Conservation (phyloP, 2,329 filamentous ascomycete species). For the Aspergillus sp. region DNA sequence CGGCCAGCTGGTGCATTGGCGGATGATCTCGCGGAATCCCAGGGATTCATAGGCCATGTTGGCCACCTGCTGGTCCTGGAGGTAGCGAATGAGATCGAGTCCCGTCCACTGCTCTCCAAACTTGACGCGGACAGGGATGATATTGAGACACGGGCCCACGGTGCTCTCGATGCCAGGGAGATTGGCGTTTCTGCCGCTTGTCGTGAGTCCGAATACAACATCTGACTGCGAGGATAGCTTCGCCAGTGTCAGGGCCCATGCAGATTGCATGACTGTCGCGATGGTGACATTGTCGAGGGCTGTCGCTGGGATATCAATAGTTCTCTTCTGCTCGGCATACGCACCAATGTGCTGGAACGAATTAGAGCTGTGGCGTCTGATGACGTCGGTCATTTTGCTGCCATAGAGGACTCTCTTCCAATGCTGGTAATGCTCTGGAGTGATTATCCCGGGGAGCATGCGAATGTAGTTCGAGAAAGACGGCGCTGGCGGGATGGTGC, state of each 20-base stretch:
- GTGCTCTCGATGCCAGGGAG: slow-evolving; percentile 55
- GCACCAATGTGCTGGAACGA: slow-evolving; percentile 35
- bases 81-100: slow-evolving; percentile 50
- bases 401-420: slow-evolving; percentile 59
- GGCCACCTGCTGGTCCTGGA: slow-evolving; percentile 58
- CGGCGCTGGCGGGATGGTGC: slow-evolving; percentile 35
- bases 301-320: slow-evolving; percentile 40
- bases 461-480: slow-evolving; percentile 50
- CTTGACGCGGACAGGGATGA: slow-evolving; percentile 61
- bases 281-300: slow-evolving; percentile 58
- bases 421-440: slow-evolving; percentile 53
- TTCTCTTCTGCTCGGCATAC: slow-evolving; percentile 35
- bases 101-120: slow-evolving; percentile 53
- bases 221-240: slow-evolving; percentile 53
- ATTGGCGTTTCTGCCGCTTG: slow-evolving; percentile 61
- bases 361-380: slow-evolving; percentile 31
- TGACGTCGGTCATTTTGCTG: slow-evolving; percentile 49
- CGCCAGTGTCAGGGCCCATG: slow-evolving; percentile 63
- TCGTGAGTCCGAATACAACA: slow-evolving; percentile 65
- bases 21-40: slow-evolving; percentile 54
- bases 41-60: slow-evolving; percentile 56
- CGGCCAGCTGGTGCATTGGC: slow-evolving; percentile 41
- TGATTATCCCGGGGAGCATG: slow-evolving; percentile 37
- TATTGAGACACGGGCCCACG: slow-evolving; percentile 65
- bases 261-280: slow-evolving; percentile 64